Percentiles rank a stretch among this genome's conserved stretches.
Conservation (phyloP, 306 rosid species). For the Trichosanthes truncata region DNA sequence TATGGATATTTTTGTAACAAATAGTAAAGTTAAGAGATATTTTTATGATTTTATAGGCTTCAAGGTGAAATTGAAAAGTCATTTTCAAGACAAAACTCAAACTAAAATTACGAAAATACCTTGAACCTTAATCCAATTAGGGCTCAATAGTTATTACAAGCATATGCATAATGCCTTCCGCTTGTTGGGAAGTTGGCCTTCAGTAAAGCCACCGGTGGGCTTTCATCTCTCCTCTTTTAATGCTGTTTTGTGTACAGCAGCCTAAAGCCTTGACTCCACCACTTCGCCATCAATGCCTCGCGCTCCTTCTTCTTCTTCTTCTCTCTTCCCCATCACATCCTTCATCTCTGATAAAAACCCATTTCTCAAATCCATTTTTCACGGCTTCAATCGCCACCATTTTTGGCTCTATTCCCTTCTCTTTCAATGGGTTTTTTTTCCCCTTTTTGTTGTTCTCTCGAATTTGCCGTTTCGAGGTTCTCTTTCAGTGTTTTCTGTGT, state of each 20-base stretch:
- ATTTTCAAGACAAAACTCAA: no score
- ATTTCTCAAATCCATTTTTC: not conserved
- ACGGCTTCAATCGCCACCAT: not conserved
- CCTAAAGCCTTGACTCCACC: not conserved
- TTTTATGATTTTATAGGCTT: no score
- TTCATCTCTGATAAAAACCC: not conserved
- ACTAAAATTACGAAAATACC: not conserved
- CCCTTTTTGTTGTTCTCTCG: not conserved
- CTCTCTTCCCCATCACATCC: not conserved
- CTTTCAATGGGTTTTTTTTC: not conserved
- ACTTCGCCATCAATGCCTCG: not conserved
- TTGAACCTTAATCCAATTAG: not conserved
- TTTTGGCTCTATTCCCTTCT: not conserved
- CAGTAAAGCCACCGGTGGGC: not conserved
- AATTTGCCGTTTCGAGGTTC: not conserved
- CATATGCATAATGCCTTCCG: not conserved
- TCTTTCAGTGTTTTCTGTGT: not conserved
- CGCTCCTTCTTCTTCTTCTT: not conserved
- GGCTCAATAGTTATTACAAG: not conserved
- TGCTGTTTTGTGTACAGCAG: not conserved
- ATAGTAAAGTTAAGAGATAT: no score
- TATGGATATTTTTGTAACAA: no score
- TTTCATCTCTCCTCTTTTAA: slow-evolving; percentile 2
- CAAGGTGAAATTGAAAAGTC: no score
- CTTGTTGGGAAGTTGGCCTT: not conserved